phyloP scores from a whole-genome alignment of 139 green algal genomes.

The Tetraselmis striata region DNA sequence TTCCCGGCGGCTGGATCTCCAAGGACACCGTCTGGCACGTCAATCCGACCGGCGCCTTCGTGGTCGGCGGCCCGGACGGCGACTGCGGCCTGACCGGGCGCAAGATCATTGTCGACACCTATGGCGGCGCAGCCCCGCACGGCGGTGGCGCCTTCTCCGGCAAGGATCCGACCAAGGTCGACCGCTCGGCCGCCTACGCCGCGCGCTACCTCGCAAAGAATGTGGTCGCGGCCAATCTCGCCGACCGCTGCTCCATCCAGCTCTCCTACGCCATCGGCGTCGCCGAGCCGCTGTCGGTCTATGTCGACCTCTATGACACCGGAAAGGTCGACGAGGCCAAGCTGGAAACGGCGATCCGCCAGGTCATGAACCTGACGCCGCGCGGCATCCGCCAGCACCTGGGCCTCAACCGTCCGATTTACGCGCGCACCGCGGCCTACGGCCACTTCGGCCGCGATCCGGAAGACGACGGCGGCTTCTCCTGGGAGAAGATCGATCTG shows the following conservation, averaged over 20 bases:
- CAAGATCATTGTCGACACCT: slow-evolving; percentile 99
- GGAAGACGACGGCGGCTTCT: slow-evolving; percentile 93
- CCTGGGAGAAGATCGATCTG: slow-evolving; percentile 85
- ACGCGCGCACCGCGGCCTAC: slow-evolving; percentile 93
- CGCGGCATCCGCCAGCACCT: slow-evolving; percentile 83
- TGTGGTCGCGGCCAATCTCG: slow-evolving; percentile 86
- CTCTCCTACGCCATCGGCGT: slow-evolving; percentile 98
- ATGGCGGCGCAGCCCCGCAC: slow-evolving; percentile 97
- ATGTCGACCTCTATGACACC: slow-evolving; percentile 96
- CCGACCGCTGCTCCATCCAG: slow-evolving; percentile 72
- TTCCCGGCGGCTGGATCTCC: slow-evolving; percentile 94
- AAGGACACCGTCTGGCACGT: slow-evolving; percentile 99
- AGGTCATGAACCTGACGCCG: slow-evolving; percentile 91
- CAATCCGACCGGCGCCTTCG: slow-evolving; percentile 95
- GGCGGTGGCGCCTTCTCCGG: slow-evolving; percentile 96
- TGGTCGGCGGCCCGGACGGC: slow-evolving; percentile 95
- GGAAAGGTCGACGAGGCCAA: slow-evolving; percentile 79
- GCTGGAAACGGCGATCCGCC: slow-evolving; percentile 81
- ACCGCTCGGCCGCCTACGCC: slow-evolving; percentile 94
- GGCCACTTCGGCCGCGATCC: slow-evolving; percentile 93
- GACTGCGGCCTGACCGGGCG: slow-evolving; percentile 95
- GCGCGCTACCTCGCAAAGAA: slow-evolving; percentile 95
- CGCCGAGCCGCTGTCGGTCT: slow-evolving; percentile 93
- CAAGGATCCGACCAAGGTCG: slow-evolving; percentile 83
- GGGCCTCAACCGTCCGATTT: slow-evolving; percentile 77